Base-by-base conservation (phyloP, 768 basidiomycete genomes). In the Boletus tomentosulus region DNA sequence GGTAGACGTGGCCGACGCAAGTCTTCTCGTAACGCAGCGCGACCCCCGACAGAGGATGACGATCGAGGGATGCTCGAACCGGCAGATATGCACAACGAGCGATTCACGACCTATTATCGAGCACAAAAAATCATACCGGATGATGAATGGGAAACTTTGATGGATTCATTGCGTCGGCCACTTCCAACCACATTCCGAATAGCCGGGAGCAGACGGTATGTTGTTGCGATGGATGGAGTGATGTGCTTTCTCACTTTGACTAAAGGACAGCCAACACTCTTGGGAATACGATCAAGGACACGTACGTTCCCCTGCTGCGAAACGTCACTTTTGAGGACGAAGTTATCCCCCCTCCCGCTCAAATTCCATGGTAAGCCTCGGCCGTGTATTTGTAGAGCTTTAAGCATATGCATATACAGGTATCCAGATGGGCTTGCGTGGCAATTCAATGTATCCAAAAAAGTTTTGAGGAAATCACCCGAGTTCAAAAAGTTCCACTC, bases 401-500 rank as follows among this genome's bases (percentile, higher is more conserved):
- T 48, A 44, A 6, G 2, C 33, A 11, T 15, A 51, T 37, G 1
- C 2, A 28, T 39, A 2, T 54, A 28, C 50, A 93, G 93, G 93
- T 98, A 97, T 71, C 94, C 96, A 11, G 87, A 87, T 11, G 86
- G 86, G n/a, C 79, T 97, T 12, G 97, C 91, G 10, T 99, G 97
- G 97, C 92, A 97, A 62, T 84, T 98, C 68, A 91, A 94, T 60
- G 87, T 96, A 1, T 81, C 90, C 9, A 98, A 98, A 69, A 84
- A 86, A 50, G 84, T 89, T 1, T 74, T 99, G 33, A 82, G 97
- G 48, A 96, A 90, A 65, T 83, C 83, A 5, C 84, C 86, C 6
- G 90, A 94, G 64, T 96, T 97, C 76, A 92, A 91, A 64, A 88
- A 85, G 65, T 98, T 99, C 60, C 97, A 98, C 67, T 85, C 89